A percentile compares a stretch with the other conserved stretches of the same genome.
Evolutionary conservation across 768 basidiomycete genomes (phyloP).

Genomic region (Termitomyces sp.): DNA sequence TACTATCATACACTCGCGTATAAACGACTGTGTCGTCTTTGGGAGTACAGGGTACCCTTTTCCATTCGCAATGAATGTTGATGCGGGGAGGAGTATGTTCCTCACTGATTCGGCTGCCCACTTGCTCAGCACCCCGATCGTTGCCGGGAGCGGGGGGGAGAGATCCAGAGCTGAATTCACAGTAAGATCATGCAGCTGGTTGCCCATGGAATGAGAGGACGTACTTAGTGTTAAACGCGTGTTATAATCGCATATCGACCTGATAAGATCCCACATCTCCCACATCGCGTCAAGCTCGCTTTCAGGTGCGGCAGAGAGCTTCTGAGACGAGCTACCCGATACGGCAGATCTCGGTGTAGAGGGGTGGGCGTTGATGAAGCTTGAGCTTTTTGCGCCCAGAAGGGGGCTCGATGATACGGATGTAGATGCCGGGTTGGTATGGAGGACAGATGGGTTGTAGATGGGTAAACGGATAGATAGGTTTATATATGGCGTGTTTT

Average conservation of each 20-base stretch:
- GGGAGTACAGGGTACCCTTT: slow-evolving; percentile 97
- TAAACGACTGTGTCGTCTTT: slow-evolving; percentile 89
- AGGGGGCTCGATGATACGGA: slow-evolving; percentile 13
- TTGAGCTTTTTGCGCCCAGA: slow-evolving; percentile 19
- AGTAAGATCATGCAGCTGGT: slow-evolving; percentile 10
- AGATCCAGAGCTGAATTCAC: slow-evolving; percentile 78
- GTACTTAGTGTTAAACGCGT: slow-evolving; percentile 70
- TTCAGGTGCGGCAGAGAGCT: slow-evolving; percentile 41
- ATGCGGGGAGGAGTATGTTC: slow-evolving; percentile 84
- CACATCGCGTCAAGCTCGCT: slow-evolving; percentile 74
- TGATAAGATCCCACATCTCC: slow-evolving; percentile 99
- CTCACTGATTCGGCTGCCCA: slow-evolving; percentile 96
- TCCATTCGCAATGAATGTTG: slow-evolving; percentile 90
- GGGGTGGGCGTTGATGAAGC: not conserved
- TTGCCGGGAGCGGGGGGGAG: slow-evolving; percentile 81
- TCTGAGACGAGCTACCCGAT: slow-evolving; percentile 30
- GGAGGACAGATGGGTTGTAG: slow-evolving; percentile 69
- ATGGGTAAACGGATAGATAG: slow-evolving; percentile 84
- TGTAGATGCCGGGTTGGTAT: slow-evolving; percentile 25
- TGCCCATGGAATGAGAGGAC: slow-evolving; percentile 19
- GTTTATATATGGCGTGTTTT: slow-evolving; percentile 66
- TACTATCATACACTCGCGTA: slow-evolving; percentile 87
- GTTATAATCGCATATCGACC: slow-evolving; percentile 86
- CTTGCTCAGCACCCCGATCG: slow-evolving; percentile 71
- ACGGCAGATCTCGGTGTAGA: slow-evolving; percentile 34